Percentiles rank a stretch among this genome's conserved stretches.
phyloP scores from a whole-genome alignment of 192 early-diverging fungal genomes.

The Coemansia sp. region DNA sequence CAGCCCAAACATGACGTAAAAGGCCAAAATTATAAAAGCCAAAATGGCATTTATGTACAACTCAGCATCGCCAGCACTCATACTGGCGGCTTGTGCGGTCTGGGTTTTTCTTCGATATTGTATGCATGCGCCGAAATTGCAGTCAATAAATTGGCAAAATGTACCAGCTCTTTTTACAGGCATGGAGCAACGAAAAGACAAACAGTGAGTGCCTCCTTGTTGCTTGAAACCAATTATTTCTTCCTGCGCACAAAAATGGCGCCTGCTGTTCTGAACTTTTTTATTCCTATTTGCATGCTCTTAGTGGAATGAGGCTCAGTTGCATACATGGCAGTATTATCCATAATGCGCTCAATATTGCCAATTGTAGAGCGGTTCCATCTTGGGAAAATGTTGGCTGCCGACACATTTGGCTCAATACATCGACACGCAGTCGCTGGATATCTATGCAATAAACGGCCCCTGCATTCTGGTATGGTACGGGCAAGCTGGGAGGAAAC shows the following conservation, averaged over 20 bases:
- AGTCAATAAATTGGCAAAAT: constrained; percentile 11
- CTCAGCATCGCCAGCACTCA: too few species aligned
- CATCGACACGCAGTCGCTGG: background rate
- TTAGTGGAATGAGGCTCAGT: constrained; percentile 21
- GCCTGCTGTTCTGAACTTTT: background rate
- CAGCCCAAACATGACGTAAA: too few species aligned
- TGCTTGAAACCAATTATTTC: background rate
- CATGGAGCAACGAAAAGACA: background rate
- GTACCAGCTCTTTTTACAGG: background rate
- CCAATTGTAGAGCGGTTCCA: background rate
- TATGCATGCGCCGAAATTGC: constrained; percentile 11
- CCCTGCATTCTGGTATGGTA: background rate
- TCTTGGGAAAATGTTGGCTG: background rate
- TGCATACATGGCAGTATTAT: constrained; percentile 16
- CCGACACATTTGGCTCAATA: constrained; percentile 1
- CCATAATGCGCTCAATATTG: background rate
- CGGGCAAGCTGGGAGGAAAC: background rate
- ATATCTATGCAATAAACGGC: background rate
- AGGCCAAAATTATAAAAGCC: too few species aligned
- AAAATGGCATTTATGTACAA: too few species aligned
- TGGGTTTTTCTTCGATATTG: background rate
- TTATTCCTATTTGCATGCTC: background rate
- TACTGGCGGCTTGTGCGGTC: too few species aligned
- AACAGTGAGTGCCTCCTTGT: background rate
- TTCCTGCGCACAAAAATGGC: background rate